Evolutionary conservation across 2,329 filamentous ascomycete species (phyloP).

Genomic region (Pseudogymnoascus sp.): DNA sequence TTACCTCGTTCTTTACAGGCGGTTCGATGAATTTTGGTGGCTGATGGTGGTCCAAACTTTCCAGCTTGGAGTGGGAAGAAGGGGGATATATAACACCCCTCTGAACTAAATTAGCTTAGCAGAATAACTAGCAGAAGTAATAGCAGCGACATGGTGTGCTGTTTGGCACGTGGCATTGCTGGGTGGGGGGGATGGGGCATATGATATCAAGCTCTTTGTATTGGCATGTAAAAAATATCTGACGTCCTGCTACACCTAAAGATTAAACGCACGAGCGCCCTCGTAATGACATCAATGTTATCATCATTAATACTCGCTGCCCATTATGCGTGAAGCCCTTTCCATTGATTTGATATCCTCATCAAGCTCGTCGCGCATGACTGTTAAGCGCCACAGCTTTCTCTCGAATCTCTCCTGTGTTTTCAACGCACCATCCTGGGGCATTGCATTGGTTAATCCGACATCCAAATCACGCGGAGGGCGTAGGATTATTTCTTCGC

Average conservation of each 20-base stretch:
- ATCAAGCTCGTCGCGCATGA: not conserved
- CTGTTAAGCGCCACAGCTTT: not conserved
- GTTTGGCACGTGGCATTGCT: too few species aligned
- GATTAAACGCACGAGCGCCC: not conserved
- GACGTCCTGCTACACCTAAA: not conserved
- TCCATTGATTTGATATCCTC: not conserved
- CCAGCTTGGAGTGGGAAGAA: too few species aligned
- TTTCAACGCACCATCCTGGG: too few species aligned
- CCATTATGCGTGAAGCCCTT: not conserved
- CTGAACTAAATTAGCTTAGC: too few species aligned
- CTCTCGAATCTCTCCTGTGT: not conserved
- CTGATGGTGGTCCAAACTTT: not conserved
- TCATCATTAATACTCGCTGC: not conserved
- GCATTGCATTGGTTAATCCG: not conserved
- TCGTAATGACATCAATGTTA: not conserved
- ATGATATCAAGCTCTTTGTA: not conserved
- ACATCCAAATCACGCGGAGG: not conserved
- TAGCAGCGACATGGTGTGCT: too few species aligned
- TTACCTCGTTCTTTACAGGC: slow-evolving; percentile 7
- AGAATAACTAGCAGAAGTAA: too few species aligned
- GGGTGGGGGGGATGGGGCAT: too few species aligned
- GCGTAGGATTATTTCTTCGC: not conserved
- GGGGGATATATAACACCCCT: too few species aligned
- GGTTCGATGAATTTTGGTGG: not conserved
- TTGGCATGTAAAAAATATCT: not conserved